phyloP scores from a whole-genome alignment of 345 rosid species.

The Eutrema yunnanense region DNA sequence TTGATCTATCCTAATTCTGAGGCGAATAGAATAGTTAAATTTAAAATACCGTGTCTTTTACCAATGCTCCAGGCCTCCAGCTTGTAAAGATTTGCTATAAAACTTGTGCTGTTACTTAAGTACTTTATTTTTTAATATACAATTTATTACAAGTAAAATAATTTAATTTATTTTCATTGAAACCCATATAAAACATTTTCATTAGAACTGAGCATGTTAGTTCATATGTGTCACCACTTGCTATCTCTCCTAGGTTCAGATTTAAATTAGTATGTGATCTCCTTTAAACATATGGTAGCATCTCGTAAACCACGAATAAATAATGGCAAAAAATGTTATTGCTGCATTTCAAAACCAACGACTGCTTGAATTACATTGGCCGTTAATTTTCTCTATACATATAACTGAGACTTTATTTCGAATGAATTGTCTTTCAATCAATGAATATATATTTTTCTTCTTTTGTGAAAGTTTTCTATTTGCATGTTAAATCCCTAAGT shows the following conservation, averaged over 20 bases:
- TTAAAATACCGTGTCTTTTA: too few relatives aligned
- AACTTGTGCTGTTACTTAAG: neutral
- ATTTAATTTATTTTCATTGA: neutral
- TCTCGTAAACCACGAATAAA: neutral
- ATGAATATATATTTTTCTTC: conserved; percentile 14
- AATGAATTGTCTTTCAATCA: conserved; percentile 7
- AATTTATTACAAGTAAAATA: neutral
- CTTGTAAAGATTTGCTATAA: neutral
- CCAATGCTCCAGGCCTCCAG: neutral
- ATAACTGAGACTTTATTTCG: neutral
- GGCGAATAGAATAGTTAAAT: too few relatives aligned
- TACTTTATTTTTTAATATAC: neutral
- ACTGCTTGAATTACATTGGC: neutral
- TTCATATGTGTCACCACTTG: conserved; percentile 15
- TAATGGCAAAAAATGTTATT: neutral
- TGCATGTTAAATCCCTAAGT: conserved; percentile 13
- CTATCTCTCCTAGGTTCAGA: neutral
- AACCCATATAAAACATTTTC: too few relatives aligned
- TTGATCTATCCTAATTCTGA: too few relatives aligned
- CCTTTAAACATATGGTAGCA: neutral
- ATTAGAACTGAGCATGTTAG: conserved; percentile 20
- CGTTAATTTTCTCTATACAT: neutral
- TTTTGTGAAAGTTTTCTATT: neutral
- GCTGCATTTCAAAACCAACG: neutral
- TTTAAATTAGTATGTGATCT: neutral